Evolutionary conservation across 345 rosid genomes (phyloP).

Genomic region (Microthlaspi erraticum): DNA sequence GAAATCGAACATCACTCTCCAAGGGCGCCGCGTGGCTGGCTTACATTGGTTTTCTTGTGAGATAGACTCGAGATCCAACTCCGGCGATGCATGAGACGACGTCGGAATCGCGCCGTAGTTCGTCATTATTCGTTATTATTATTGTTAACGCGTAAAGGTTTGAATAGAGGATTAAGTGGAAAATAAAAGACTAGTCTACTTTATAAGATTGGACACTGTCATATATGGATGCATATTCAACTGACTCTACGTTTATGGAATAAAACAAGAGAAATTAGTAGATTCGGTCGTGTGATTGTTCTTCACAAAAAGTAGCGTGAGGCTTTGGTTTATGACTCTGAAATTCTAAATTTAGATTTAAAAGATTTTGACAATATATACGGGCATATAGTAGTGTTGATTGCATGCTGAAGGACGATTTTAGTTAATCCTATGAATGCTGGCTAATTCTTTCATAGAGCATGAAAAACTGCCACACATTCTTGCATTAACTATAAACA

Average conservation of each 20-base stretch:
- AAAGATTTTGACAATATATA: not conserved
- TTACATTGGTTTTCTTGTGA: conserved; percentile 60
- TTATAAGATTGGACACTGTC: not conserved
- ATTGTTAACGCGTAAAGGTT: not conserved
- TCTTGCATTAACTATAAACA: too few relatives aligned
- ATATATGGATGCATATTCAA: not conserved
- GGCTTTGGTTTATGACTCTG: not conserved
- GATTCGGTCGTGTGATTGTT: conserved; percentile 25
- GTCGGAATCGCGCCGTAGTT: conserved; percentile 65
- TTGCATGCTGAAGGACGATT: too few relatives aligned
- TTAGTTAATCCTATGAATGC: too few relatives aligned
- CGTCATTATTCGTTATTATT: not conserved
- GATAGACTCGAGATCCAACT: conserved; percentile 50
- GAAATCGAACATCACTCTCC: conserved; percentile 63
- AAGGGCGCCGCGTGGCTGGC: conserved; percentile 54
- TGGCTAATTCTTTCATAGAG: too few relatives aligned
- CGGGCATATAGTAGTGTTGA: too few relatives aligned
- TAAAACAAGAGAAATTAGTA: not conserved
- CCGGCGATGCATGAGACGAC: conserved; percentile 49
- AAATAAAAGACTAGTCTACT: not conserved
- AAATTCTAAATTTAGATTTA: not conserved
- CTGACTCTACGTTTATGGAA: not conserved
- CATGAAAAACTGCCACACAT: not conserved
- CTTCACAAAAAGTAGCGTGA: conserved; percentile 5
- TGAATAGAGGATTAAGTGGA: not conserved